Conservation (phyloP, 208 protist genomes). For the Porcisia deanei region DNA sequence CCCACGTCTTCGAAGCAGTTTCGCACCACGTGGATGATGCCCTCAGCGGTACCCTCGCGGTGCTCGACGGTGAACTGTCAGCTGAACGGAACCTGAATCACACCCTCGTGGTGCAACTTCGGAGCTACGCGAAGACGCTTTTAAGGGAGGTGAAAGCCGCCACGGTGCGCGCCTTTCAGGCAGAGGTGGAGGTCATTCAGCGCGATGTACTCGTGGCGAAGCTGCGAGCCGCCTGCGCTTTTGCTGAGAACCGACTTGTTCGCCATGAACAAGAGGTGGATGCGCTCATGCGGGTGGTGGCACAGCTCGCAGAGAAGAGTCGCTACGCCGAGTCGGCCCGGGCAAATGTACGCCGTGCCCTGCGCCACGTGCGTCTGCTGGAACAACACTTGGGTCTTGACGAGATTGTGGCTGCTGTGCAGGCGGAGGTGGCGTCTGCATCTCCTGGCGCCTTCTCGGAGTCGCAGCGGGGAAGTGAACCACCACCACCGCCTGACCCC, state of each 20-base stretch:
- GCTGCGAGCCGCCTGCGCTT: slow-evolving; percentile 45
- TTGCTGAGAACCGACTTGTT: slow-evolving; percentile 41
- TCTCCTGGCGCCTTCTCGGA: background rate
- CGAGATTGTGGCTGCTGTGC: slow-evolving; percentile 56
- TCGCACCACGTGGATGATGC: slow-evolving; percentile 21
- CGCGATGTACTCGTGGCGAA: slow-evolving; percentile 47
- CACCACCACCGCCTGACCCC: slow-evolving; percentile 5
- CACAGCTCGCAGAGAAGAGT: slow-evolving; percentile 51
- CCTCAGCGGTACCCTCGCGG: slow-evolving; percentile 22
- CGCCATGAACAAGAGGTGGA: slow-evolving; percentile 61
- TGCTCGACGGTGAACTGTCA: slow-evolving; percentile 33
- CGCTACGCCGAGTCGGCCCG: slow-evolving; percentile 40
- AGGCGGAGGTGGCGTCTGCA: slow-evolving; percentile 6
- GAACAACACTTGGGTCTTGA: slow-evolving; percentile 69
- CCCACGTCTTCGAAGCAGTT: slow-evolving; percentile 16
- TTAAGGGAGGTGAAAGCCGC: slow-evolving; percentile 32
- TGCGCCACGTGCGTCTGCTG: slow-evolving; percentile 64
- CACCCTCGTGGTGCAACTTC: slow-evolving; percentile 45
- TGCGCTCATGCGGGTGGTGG: slow-evolving; percentile 66
- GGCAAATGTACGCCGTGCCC: slow-evolving; percentile 39
- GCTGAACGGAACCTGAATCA: slow-evolving; percentile 43
- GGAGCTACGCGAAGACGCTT: slow-evolving; percentile 31
- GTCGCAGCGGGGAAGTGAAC: background rate
- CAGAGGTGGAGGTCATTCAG: slow-evolving; percentile 46
- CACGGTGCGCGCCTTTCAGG: slow-evolving; percentile 38